Conservation (phyloP, 306 rosid species). For the Purshia tridentata region DNA sequence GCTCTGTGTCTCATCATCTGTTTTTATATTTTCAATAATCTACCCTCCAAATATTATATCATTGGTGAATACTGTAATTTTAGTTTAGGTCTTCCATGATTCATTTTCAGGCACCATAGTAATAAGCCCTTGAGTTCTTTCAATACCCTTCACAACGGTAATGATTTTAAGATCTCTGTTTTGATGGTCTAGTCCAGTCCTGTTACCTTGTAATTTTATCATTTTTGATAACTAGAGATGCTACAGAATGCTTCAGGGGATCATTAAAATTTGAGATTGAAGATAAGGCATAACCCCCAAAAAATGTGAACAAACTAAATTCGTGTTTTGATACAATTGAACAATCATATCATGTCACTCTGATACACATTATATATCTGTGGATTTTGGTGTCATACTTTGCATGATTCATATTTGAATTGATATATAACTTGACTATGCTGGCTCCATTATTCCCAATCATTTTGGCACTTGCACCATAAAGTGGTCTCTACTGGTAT, state of each 20-base stretch:
- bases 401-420: not conserved
- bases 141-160: not conserved
- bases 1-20: not conserved
- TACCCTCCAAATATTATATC: not conserved
- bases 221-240: not conserved
- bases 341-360: not conserved
- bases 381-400: not conserved
- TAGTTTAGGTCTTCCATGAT: too few relatives aligned
- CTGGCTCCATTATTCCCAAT: not conserved
- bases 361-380: not conserved
- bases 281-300: not conserved
- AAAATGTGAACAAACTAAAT: not conserved
- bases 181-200: not conserved
- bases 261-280: conserved; percentile 1
- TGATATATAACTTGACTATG: not conserved
- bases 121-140: not conserved
- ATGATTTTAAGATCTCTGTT: not conserved
- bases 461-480: not conserved
- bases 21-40: not conserved
- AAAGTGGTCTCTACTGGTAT: too few relatives aligned
- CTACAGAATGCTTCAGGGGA: not conserved
- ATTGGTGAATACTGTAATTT: not conserved
- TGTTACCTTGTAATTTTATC: conserved; percentile 4
- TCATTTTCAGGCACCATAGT: too few relatives aligned
- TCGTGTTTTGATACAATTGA: not conserved